Evolutionary conservation across 2,329 filamentous ascomycete genomes (phyloP).

Genomic region (Fusarium guadeloupense): DNA sequence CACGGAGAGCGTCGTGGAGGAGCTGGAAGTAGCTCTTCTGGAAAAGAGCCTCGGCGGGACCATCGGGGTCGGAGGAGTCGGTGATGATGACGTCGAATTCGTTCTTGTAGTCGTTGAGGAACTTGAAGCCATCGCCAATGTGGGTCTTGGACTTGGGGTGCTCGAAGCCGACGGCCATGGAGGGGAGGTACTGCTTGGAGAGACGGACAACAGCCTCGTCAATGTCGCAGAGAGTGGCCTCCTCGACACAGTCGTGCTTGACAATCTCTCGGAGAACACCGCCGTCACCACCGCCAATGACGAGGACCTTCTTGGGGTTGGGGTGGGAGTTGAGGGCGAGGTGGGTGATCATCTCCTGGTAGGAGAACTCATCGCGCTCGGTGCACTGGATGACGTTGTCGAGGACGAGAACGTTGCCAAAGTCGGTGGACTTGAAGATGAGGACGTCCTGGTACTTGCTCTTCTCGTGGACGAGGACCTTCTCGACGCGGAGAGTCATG

Average conservation of each 20-base stretch:
- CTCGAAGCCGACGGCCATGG: slow-evolving; percentile 91
- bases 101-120: slow-evolving; percentile 95
- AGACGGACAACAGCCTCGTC: slow-evolving; percentile 98
- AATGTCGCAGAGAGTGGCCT: slow-evolving; percentile 97
- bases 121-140: slow-evolving; percentile 98
- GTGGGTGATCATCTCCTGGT: slow-evolving; percentile 99
- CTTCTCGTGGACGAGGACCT: slow-evolving; percentile 99
- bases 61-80: slow-evolving; percentile 96
- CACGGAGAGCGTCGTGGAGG: slow-evolving; percentile 85
- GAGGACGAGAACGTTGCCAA: slow-evolving; percentile 94
- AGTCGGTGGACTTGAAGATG: slow-evolving; percentile 97
- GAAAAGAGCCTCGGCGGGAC: slow-evolving; percentile 95
- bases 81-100: slow-evolving; percentile 99
- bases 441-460: slow-evolving; percentile 99
- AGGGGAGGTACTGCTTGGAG: slow-evolving; percentile 96
- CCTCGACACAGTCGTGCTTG: slow-evolving; percentile 97
- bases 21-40: slow-evolving; percentile 99
- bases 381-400: slow-evolving; percentile 99
- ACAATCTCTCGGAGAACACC: slow-evolving; percentile 98
- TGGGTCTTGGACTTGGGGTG: slow-evolving; percentile 94
- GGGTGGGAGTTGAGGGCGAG: slow-evolving; percentile 98
- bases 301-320: slow-evolving; percentile 96
- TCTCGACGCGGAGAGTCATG: slow-evolving; percentile 98
- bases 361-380: slow-evolving; percentile 98
- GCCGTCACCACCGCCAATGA: slow-evolving; percentile 97